Percentiles rank a stretch among this genome's conserved stretches.
phyloP scores from a whole-genome alignment of 2,329 filamentous ascomycete genomes.

The Cercospora sp. region DNA sequence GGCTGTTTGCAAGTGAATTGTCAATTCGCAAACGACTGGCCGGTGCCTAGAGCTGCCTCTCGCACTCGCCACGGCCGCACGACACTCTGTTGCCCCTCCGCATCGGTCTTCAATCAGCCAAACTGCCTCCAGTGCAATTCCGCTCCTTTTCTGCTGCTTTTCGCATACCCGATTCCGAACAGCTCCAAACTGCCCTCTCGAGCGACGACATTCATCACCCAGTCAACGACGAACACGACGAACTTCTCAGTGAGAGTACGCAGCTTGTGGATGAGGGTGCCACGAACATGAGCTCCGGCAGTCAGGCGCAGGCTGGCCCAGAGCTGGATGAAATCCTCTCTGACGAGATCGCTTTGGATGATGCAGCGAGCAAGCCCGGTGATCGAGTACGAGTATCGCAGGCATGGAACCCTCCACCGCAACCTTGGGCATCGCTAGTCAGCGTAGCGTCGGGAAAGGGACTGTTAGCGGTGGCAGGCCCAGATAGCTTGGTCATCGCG shows the following conservation, averaged over 20 bases:
- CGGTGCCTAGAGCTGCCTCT: conserved; percentile 16
- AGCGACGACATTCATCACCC: conserved; percentile 3
- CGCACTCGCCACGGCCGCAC: conserved; percentile 10
- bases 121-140: conserved; percentile 22
- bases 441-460: conserved; percentile 78
- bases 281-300: conserved; percentile 17
- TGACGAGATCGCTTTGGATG: conserved; percentile 76
- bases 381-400: conserved; percentile 10
- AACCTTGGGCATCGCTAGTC: conserved; percentile 77
- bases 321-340: conserved; percentile 66
- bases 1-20: conserved; percentile 3
- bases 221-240: conserved; percentile 12
- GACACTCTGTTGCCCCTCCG: conserved; percentile 16
- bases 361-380: conserved; percentile 54
- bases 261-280: conserved; percentile 11
- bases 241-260: background rate
- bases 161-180: conserved; percentile 3
- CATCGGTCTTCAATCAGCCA: conserved; percentile 20
- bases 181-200: conserved; percentile 11
- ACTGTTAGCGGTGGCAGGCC: conserved; percentile 83
- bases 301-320: conserved; percentile 65
- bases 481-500: conserved; percentile 73
- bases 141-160: conserved; percentile 23
- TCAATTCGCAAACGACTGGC: background rate
- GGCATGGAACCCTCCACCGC: conserved; percentile 59